Conservation (phyloP, 225 moss, liverwort and hornwort genomes). For the Physcomitrellopsis africana region DNA sequence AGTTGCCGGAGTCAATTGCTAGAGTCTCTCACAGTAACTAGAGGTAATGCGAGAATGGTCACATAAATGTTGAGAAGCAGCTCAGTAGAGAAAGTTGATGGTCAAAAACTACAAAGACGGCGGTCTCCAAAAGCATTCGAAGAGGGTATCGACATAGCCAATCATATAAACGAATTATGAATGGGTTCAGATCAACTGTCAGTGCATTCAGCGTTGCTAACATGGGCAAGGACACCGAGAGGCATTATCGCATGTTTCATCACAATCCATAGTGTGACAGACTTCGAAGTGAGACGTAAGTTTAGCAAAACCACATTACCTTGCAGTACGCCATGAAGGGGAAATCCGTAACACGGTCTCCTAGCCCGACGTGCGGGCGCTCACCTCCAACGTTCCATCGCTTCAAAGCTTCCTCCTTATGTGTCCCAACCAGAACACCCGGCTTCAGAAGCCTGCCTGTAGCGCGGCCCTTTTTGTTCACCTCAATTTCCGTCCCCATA, state of each 20-base stretch:
- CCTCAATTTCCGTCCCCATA: constrained; percentile 76
- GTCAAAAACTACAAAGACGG: too few species aligned
- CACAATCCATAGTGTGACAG: too few species aligned
- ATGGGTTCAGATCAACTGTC: too few species aligned
- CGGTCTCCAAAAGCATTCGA: too few species aligned
- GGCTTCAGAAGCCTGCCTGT: constrained; percentile 70
- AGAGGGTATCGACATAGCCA: too few species aligned
- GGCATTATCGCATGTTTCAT: neutral
- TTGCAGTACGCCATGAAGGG: constrained; percentile 69
- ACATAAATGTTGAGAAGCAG: too few species aligned
- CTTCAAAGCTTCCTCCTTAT: constrained; percentile 44
- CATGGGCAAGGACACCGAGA: too few species aligned
- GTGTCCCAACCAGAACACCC: constrained; percentile 67
- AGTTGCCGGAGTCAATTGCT: too few species aligned
- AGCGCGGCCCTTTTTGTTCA: constrained; percentile 52
- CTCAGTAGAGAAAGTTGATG: too few species aligned
- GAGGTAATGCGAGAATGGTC: too few species aligned
- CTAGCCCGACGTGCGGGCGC: constrained; percentile 50
- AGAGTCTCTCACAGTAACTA: neutral
- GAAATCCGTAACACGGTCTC: constrained; percentile 61
- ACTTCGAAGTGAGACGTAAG: neutral
- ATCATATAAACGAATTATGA: too few species aligned
- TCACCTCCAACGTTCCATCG: neutral
- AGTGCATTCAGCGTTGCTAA: too few species aligned
- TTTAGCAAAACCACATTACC: constrained; percentile 21